These are phyloP conservation scores for Triangularia verruculosa DNA, from an alignment of 2,329 filamentous ascomycete species.

Conservation along the genomic window DNA sequence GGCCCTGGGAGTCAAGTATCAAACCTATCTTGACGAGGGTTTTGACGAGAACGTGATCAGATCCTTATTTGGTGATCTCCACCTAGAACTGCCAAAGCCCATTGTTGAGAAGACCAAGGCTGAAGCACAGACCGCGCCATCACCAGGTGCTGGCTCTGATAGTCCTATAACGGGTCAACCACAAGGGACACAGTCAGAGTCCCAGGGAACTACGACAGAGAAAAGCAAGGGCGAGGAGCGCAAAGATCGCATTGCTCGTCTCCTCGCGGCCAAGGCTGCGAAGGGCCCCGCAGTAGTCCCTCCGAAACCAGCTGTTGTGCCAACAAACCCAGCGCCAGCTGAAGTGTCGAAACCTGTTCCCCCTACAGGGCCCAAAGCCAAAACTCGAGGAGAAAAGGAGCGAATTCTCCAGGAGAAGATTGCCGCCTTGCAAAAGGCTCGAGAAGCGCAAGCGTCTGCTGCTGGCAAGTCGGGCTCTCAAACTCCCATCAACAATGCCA, in stretches of 20 bases:
- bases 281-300: slow-evolving; percentile 37
- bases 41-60: slow-evolving; percentile 62
- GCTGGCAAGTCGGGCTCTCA: slow-evolving; percentile 24
- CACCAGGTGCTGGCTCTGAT: background rate
- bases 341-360: slow-evolving; percentile 9
- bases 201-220: slow-evolving; percentile 12
- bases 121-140: background rate
- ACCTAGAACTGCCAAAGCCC: slow-evolving; percentile 46
- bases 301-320: slow-evolving; percentile 12
- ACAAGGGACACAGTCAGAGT: slow-evolving; percentile 1
- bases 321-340: background rate
- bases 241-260: slow-evolving; percentile 72
- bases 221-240: slow-evolving; percentile 55
- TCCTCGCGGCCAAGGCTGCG: slow-evolving; percentile 69
- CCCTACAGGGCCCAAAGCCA: slow-evolving; percentile 32
- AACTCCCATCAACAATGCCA: background rate
- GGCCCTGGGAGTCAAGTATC: slow-evolving; percentile 67
- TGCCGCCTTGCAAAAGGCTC: slow-evolving; percentile 65
- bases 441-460: slow-evolving; percentile 42
- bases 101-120: background rate
- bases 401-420: slow-evolving; percentile 72
- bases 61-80: slow-evolving; percentile 65
- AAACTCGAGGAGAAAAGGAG: slow-evolving; percentile 66
- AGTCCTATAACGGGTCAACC: background rate
- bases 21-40: slow-evolving; percentile 70